Evolutionary conservation across 768 basidiomycete genomes (phyloP).

Genomic region (Hygrophoropsis aurantiaca): DNA sequence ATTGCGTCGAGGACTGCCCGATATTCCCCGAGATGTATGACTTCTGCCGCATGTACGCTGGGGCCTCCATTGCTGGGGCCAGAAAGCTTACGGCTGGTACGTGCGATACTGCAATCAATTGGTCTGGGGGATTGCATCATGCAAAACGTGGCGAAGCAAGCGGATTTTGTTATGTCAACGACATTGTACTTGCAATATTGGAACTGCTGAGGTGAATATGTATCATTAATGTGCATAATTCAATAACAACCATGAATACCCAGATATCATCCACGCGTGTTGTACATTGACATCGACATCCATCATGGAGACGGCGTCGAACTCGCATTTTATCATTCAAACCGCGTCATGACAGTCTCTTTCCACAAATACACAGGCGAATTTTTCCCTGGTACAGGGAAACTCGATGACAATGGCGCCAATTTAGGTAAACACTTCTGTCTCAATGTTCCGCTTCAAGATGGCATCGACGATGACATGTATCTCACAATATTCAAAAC

Average conservation of each 20-base stretch:
- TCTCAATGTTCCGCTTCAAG: slow-evolving; percentile 91
- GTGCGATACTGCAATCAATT: slow-evolving; percentile 97
- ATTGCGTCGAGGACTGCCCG: slow-evolving; percentile 96
- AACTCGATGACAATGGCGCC: slow-evolving; percentile 87
- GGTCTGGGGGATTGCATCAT: slow-evolving; percentile 98
- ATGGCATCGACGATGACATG: slow-evolving; percentile 97
- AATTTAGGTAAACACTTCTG: slow-evolving; percentile 93
- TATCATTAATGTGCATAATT: no score
- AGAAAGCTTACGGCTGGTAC: slow-evolving; percentile 80
- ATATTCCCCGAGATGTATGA: slow-evolving; percentile 94
- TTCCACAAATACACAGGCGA: slow-evolving; percentile 99
- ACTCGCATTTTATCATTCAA: slow-evolving; percentile 95
- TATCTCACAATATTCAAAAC: slow-evolving; percentile 95
- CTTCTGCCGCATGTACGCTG: slow-evolving; percentile 93
- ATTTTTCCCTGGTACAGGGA: slow-evolving; percentile 98
- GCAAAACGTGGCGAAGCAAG: slow-evolving; percentile 98
- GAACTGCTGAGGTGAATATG: slow-evolving; percentile 77
- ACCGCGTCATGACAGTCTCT: slow-evolving; percentile 98
- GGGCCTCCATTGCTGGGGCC: slow-evolving; percentile 88
- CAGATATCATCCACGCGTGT: slow-evolving; percentile 89
- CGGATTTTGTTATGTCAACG: slow-evolving; percentile 98
- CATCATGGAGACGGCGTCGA: slow-evolving; percentile 99
- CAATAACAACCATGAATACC: neutral
- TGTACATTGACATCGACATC: slow-evolving; percentile 99
- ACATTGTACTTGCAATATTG: slow-evolving; percentile 91